Percentiles rank a stretch among this genome's conserved stretches.
phyloP scores from a whole-genome alignment of 164 flowering plant genomes.

The Stephania cephalantha region DNA sequence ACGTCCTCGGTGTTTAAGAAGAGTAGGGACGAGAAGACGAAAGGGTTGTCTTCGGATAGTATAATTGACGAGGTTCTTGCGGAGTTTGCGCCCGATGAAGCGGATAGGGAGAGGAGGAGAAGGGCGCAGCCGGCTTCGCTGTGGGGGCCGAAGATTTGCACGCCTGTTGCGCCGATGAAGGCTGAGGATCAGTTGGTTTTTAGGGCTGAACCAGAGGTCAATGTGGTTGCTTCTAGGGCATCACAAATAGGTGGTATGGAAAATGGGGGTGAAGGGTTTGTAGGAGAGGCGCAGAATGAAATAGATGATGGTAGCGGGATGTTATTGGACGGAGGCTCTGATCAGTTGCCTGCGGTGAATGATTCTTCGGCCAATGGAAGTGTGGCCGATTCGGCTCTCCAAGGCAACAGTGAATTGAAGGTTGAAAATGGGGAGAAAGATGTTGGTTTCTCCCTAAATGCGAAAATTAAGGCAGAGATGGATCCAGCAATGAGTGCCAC shows the following conservation, averaged over 20 bases:
- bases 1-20: constrained; percentile 72
- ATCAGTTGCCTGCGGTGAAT: background rate
- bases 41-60: constrained; percentile 43
- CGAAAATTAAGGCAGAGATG: constrained; percentile 44
- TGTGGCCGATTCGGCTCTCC: constrained; percentile 13
- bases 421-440: constrained; percentile 24
- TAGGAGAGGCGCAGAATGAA: constrained; percentile 8
- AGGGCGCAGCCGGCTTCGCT: constrained; percentile 22
- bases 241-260: background rate
- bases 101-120: constrained; percentile 66
- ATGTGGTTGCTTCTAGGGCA: background rate
- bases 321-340: constrained; percentile 11
- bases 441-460: constrained; percentile 50
- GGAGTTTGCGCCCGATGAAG: constrained; percentile 84
- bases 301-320: constrained; percentile 8
- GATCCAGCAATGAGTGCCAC: constrained; percentile 56
- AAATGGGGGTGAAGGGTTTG: constrained; percentile 6
- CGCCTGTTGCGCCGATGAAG: constrained; percentile 14
- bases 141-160: background rate
- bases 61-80: constrained; percentile 87
- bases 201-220: constrained; percentile 10
- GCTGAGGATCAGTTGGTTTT: constrained; percentile 15
- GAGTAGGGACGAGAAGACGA: constrained; percentile 39
- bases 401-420: constrained; percentile 23
- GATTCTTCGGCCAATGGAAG: constrained; percentile 11